Conservation (phyloP, 2,329 filamentous ascomycete genomes). For the Xylaria sp. region DNA sequence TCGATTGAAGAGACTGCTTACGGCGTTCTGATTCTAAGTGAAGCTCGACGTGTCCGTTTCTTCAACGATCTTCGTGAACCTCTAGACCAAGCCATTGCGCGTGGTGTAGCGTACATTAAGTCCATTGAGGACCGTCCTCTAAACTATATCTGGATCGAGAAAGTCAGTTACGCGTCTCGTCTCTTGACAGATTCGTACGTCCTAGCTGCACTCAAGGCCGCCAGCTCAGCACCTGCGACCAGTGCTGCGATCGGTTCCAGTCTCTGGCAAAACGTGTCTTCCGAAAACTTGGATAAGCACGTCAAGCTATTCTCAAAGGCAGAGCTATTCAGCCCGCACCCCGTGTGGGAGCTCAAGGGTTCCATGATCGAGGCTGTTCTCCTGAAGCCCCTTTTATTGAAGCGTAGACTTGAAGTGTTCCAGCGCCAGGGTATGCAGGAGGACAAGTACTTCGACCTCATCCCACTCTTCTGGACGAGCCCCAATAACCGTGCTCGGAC, state of each 20-base stretch:
- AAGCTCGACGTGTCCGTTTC: constrained; percentile 37
- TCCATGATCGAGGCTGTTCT: constrained; percentile 39
- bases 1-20: constrained; percentile 40
- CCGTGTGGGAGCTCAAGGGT: constrained; percentile 38
- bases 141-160: constrained; percentile 43
- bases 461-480: constrained; percentile 41
- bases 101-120: constrained; percentile 34
- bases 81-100: constrained; percentile 33
- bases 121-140: constrained; percentile 30
- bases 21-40: constrained; percentile 37
- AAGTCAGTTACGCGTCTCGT: constrained; percentile 40
- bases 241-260: constrained; percentile 31
- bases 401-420: constrained; percentile 37
- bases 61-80: constrained; percentile 36
- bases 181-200: constrained; percentile 40
- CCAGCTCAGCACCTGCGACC: constrained; percentile 14
- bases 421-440: constrained; percentile 39
- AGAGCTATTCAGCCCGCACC: constrained; percentile 32
- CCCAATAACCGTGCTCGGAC: constrained; percentile 37
- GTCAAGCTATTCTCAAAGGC: constrained; percentile 38
- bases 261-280: constrained; percentile 29
- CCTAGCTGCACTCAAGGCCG: constrained; percentile 36
- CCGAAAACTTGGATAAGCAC: constrained; percentile 29
- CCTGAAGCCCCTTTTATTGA: constrained; percentile 35
- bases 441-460: constrained; percentile 43